Base-by-base conservation (phyloP, 2,329 filamentous ascomycete genomes). In the Trichoderma aggressivum region DNA sequence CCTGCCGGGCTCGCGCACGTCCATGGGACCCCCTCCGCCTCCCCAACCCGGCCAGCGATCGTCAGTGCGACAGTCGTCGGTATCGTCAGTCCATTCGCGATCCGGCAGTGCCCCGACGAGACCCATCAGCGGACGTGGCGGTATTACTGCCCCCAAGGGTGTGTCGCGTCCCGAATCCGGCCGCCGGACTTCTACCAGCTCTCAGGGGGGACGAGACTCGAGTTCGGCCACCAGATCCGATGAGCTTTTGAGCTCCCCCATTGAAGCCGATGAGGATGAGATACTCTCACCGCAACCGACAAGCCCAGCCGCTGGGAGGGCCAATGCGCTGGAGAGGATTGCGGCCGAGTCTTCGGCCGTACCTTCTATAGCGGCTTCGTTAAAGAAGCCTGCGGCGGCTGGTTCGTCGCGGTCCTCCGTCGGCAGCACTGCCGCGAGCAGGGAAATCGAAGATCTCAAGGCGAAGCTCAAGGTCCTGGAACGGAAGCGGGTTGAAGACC, bases 401-500 rank as follows among this genome's bases (percentile, higher is more conserved):
- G 73, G 79, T 14, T 75, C 77, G 32, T 70, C 76, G 18, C 74
- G 78, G 75, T 28, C 79, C 4, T 80, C 85, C 26, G 84, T 84
- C 14, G 82, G 82, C 3, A 84, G 81, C 70, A 86, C 87, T 8
- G 84, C 87, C 1, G 81, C 86, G 2, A 86, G 83, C 26, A 86
- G 91, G 73, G 92, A 97, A 77, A 89, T 95, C 24, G 94, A 98
- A 75, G 93, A 97, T 74, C 84, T 98, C 18, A 94, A 97, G 79
- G 91, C 93, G 0, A 98, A 97, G 79, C 83, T 98, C 2, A 90
- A 91, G 68, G 86, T 98, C 4, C 85, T 98, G 76, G 94, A 99
- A 79, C 93, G 95, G 76, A 97, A 97, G 80, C 86, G 94, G 70
- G 79, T 87, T 14, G 95, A 98, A 74, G 94, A 97, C 77, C 88